phyloP scores from a whole-genome alignment of 169 alveolate genomes.

The Plasmodium malariae region DNA sequence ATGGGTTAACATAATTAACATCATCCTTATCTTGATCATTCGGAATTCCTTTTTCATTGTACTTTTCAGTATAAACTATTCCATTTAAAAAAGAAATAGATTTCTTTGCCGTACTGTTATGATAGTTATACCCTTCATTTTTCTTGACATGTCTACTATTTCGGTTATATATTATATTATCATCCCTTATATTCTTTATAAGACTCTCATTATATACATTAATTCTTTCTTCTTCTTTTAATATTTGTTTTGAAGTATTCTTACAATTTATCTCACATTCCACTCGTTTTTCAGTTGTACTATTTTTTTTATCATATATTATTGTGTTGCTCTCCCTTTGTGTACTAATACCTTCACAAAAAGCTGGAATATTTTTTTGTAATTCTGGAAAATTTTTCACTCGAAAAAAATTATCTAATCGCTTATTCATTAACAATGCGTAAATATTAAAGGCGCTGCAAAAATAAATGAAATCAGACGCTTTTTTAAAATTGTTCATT shows the following conservation, averaged over 20 bases:
- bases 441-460: conserved; percentile 3
- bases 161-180: too few relatives aligned
- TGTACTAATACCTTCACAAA: conserved; percentile 16
- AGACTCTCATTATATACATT: too few relatives aligned
- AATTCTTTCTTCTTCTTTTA: too few relatives aligned
- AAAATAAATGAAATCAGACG: conserved; percentile 11
- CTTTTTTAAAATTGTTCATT: conserved; percentile 25
- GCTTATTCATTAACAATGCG: not conserved
- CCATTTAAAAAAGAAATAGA: too few relatives aligned
- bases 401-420: not conserved
- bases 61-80: too few relatives aligned
- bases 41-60: conserved; percentile 1
- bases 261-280: not conserved
- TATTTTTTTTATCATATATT: not conserved
- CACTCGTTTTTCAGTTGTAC: not conserved
- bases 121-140: too few relatives aligned
- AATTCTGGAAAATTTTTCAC: conserved; percentile 2
- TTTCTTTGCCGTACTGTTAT: too few relatives aligned
- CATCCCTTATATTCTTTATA: too few relatives aligned
- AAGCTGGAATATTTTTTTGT: conserved; percentile 16
- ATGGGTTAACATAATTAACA: too few relatives aligned
- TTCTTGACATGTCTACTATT: too few relatives aligned
- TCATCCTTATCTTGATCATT: too few relatives aligned
- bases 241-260: not conserved
- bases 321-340: not conserved